These are phyloP conservation scores for Globisporangium camurandrum DNA, from an alignment of 352 stramenopile genomes.

Conservation along the genomic window DNA sequence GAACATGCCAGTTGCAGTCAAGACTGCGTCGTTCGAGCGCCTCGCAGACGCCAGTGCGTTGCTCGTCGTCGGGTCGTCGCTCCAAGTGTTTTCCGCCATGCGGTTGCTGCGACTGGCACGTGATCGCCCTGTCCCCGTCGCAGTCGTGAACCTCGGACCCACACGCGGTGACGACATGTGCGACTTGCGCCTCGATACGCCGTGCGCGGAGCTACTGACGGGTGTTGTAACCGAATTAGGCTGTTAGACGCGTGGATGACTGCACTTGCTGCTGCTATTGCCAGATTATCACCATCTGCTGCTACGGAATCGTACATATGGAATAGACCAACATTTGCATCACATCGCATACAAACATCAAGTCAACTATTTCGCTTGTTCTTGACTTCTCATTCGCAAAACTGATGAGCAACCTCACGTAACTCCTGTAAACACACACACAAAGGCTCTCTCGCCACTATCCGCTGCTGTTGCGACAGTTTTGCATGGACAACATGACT, in stretches of 20 bases:
- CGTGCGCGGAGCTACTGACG: conserved; percentile 44
- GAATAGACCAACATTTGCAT: background rate
- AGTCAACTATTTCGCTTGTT: background rate
- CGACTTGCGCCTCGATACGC: conserved; percentile 61
- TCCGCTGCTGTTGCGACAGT: no score
- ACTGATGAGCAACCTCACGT: no score
- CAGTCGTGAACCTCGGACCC: conserved; percentile 83
- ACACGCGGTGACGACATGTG: conserved; percentile 83
- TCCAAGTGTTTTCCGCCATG: conserved; percentile 94
- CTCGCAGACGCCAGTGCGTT: conserved; percentile 85
- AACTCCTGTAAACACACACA: background rate
- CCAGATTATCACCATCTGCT: no score
- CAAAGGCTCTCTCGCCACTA: conserved; percentile 1
- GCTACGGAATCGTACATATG: background rate
- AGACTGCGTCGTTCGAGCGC: conserved; percentile 52
- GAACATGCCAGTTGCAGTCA: conserved; percentile 81
- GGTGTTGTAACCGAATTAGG: conserved; percentile 20
- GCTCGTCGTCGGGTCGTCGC: conserved; percentile 90
- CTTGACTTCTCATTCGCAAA: no score
- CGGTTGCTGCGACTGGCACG: conserved; percentile 83
- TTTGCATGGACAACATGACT: background rate
- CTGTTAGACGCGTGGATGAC: no score
- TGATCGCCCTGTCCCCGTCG: conserved; percentile 56
- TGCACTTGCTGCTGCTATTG: background rate
- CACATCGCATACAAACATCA: no score